A percentile compares a stretch with the other conserved stretches of the same genome.
Conservation (phyloP, 768 basidiomycete species). For the Thelephora ganbajun region DNA sequence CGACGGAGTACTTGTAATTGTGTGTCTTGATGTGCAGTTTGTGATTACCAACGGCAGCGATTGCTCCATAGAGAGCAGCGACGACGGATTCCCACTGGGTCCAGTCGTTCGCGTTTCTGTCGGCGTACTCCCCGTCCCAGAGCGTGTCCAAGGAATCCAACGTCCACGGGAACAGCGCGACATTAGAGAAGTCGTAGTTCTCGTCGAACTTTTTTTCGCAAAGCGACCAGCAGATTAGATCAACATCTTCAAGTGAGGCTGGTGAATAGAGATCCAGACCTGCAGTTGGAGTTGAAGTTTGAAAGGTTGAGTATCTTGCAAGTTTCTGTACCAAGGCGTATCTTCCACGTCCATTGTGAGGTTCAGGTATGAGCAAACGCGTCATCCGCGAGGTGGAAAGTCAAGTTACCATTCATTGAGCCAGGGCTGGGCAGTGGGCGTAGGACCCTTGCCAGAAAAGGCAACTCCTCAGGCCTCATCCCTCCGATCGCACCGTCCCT, state of each 20-base stretch:
- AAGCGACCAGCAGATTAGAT: no score
- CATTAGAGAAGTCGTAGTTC: neutral
- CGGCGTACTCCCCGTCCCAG: constrained; percentile 21
- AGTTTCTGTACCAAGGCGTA: neutral
- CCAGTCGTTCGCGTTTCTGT: constrained; percentile 29
- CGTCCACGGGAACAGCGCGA: constrained; percentile 15
- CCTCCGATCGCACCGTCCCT: constrained; percentile 6
- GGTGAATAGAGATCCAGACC: no score
- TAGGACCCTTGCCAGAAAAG: no score
- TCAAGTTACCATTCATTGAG: no score
- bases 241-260: no score
- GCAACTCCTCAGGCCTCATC: no score
- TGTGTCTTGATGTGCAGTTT: constrained; percentile 6
- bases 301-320: neutral
- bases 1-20: neutral
- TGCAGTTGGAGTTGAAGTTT: neutral
- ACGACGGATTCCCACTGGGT: constrained; percentile 26
- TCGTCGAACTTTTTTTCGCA: no score
- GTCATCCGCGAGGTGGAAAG: no score
- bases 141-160: constrained; percentile 22
- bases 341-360: no score
- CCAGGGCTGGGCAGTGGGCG: no score
- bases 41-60: constrained; percentile 31
- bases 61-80: constrained; percentile 21
- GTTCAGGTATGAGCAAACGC: no score